Evolutionary conservation across 2,329 filamentous ascomycete genomes (phyloP).

Genomic region (Ascomycota sp.): DNA sequence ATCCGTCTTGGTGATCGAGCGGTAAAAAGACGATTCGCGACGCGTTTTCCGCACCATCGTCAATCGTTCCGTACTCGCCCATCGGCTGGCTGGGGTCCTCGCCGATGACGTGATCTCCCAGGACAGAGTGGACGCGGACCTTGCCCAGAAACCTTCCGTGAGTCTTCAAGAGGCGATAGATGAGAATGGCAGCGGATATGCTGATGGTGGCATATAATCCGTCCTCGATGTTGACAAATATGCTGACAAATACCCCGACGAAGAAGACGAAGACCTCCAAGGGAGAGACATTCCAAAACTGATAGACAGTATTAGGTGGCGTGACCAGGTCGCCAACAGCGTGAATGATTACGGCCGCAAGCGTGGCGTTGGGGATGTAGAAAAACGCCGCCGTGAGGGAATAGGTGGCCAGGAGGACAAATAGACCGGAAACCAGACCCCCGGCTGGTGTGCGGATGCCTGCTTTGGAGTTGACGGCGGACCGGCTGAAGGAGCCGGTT

Average conservation of each 20-base stretch:
- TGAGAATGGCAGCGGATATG: slow-evolving; percentile 46
- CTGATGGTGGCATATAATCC: slow-evolving; percentile 69
- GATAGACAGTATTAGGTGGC: slow-evolving; percentile 62
- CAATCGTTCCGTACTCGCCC: slow-evolving; percentile 7
- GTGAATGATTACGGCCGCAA: slow-evolving; percentile 77
- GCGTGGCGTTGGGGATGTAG: slow-evolving; percentile 61
- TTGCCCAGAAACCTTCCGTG: slow-evolving; percentile 60
- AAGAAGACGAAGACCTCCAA: slow-evolving; percentile 71
- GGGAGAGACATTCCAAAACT: slow-evolving; percentile 74
- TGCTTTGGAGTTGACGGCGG: slow-evolving; percentile 82
- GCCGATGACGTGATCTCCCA: slow-evolving; percentile 39
- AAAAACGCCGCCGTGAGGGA: slow-evolving; percentile 68
- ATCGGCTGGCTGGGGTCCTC: slow-evolving; percentile 3
- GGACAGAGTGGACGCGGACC: slow-evolving; percentile 70
- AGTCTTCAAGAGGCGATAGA: slow-evolving; percentile 63
- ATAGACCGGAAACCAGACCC: slow-evolving; percentile 62
- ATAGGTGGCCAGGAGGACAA: slow-evolving; percentile 71
- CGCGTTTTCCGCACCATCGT: slow-evolving; percentile 25
- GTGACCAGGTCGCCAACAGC: slow-evolving; percentile 75
- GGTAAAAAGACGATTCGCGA: slow-evolving; percentile 24
- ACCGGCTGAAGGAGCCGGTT: slow-evolving; percentile 78
- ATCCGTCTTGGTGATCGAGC: slow-evolving; percentile 26
- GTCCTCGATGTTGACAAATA: slow-evolving; percentile 66
- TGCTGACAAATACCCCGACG: slow-evolving; percentile 60
- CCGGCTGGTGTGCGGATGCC: slow-evolving; percentile 74